A percentile compares a stretch with the other conserved stretches of the same genome.
Conservation (phyloP, 1,284 basidiomycete species). For the Moniliophthora roreri region DNA sequence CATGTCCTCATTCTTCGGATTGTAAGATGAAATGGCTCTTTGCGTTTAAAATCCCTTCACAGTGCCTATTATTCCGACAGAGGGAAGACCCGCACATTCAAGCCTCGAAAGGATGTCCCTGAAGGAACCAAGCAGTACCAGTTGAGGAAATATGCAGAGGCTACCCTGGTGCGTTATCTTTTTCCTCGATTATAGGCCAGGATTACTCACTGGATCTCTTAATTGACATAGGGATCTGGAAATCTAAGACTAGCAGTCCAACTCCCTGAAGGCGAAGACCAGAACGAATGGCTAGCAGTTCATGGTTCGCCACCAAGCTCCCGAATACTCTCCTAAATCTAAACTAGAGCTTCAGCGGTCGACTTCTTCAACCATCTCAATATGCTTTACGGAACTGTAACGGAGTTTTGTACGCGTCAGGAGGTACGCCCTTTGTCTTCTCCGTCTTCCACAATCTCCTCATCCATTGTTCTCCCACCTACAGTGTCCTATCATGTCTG, state of each 20-base stretch:
- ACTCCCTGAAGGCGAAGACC: conserved; percentile 92
- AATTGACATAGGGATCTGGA: conserved; percentile 70
- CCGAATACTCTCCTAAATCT: not conserved
- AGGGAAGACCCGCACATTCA: conserved; percentile 93
- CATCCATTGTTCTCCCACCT: conserved; percentile 8
- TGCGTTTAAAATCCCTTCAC: conserved; percentile 1
- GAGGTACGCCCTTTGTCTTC: conserved; percentile 53
- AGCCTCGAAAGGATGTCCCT: conserved; percentile 91
- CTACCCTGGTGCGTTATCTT: conserved; percentile 72
- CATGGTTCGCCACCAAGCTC: conserved; percentile 67
- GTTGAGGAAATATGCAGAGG: conserved; percentile 95
- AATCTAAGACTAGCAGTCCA: conserved; percentile 89
- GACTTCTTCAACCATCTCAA: conserved; percentile 97
- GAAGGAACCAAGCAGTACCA: conserved; percentile 98
- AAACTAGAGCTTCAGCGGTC: conserved; percentile 58
- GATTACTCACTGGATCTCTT: too few relatives aligned
- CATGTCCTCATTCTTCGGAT: conserved; percentile 85
- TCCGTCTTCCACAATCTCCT: not conserved
- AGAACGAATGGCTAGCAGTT: conserved; percentile 95
- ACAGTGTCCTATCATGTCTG: conserved; percentile 98
- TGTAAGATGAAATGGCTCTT: conserved; percentile 49
- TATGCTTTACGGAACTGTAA: conserved; percentile 95
- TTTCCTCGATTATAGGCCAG: too few relatives aligned
- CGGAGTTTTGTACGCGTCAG: conserved; percentile 93
- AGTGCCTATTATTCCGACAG: conserved; percentile 34